Conservation (phyloP, 345 rosid species). For the Carallia brachiata region DNA sequence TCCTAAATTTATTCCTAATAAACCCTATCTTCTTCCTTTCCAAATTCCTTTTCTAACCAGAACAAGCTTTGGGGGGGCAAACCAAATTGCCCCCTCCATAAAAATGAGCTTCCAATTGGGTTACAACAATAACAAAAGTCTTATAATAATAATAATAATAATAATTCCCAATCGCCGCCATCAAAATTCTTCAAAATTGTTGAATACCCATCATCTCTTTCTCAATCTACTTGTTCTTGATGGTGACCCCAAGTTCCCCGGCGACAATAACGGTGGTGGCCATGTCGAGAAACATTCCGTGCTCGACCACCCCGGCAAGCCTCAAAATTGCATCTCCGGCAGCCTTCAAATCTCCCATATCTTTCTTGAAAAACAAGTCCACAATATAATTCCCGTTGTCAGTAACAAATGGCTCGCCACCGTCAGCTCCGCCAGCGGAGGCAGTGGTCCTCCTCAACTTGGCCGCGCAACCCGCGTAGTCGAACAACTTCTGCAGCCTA, state of each 20-base stretch:
- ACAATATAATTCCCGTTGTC: slow-evolving; percentile 84
- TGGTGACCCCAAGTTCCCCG: slow-evolving; percentile 65
- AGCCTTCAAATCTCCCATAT: slow-evolving; percentile 67
- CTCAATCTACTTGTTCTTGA: slow-evolving; percentile 48
- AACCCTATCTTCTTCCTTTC: too few species aligned
- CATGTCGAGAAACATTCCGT: slow-evolving; percentile 93
- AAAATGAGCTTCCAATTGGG: too few species aligned
- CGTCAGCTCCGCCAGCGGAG: slow-evolving; percentile 10
- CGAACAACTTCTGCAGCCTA: slow-evolving; percentile 48
- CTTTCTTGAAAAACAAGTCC: slow-evolving; percentile 62
- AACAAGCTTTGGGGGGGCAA: too few species aligned
- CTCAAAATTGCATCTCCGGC: slow-evolving; percentile 75
- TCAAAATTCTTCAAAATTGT: background rate
- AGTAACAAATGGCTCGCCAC: slow-evolving; percentile 56
- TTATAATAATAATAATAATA: too few species aligned
- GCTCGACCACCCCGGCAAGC: slow-evolving; percentile 83
- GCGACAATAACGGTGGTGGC: slow-evolving; percentile 87
- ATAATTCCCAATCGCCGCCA: too few species aligned
- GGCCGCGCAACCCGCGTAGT: slow-evolving; percentile 56
- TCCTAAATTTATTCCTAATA: too few species aligned
- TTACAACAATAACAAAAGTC: too few species aligned
- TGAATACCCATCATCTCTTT: background rate
- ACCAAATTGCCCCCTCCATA: too few species aligned
- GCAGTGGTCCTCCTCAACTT: slow-evolving; percentile 47
- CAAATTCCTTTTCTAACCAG: too few species aligned